Evolutionary conservation across 2,329 filamentous ascomycete species (phyloP), one percentile per base, ranked within the genome.

Genomic region (Fusarium torreyae): DNA sequence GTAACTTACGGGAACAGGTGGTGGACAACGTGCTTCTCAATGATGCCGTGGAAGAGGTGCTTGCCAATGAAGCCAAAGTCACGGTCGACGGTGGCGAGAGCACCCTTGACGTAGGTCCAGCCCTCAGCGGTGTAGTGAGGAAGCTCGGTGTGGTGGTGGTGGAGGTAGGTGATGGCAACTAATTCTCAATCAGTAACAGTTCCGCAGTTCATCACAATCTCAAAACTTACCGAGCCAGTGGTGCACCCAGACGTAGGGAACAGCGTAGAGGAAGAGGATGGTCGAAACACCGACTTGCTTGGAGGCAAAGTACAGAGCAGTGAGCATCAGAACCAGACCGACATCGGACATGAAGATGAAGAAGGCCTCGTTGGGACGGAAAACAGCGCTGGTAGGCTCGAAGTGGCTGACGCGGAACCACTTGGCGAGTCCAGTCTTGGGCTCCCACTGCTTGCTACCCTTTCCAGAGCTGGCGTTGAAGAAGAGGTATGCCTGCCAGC

Each of bases 111-210:
- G 73, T 87, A 91, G 31, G 85, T 89, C 88, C 88, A 91, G 50
- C 82, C 81, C 42, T 84, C 82, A 10, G 83, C 81, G 31, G 83
- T 82, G 66, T 77, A 78, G 69, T 78, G 77, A 40, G 73, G 75
- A 28, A 80, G 72, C 34, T 81, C 78, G n/a, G 80, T 81, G 75
- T 92, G 88, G 57, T 89, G 91, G 83, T 93, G 91, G 79, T 93
- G 91, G 20, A 93, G 88, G 79, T 91, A 93, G 48, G 91, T 93
- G 76, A 93, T 92, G 67, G 89, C 89, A 20, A 93, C 89, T 89
- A 61, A 28, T 42, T 26, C 38, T 20, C 31, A 33, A 46, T 72
- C 33, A 69, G 60, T 26, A 13, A 42, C 36, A 42, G 15, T 38
- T 34, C 52, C 24, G 10, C 15, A 17, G 39, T 49, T 39, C 26